phyloP scores from a whole-genome alignment of 257 asterid genomes.

The Nicotiana attenuata region DNA sequence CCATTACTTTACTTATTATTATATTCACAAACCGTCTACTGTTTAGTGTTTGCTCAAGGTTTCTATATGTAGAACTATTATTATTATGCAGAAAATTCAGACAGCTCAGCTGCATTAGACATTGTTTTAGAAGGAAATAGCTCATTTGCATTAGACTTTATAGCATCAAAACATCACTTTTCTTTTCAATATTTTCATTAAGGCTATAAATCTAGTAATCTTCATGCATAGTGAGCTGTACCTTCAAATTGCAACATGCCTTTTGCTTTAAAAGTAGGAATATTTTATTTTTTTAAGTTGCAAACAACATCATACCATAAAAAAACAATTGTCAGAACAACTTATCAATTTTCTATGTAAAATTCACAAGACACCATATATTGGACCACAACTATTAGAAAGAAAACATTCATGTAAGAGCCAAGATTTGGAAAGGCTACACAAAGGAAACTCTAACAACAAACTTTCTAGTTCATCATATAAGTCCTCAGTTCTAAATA shows the following conservation, averaged over 20 bases:
- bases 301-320: not conserved
- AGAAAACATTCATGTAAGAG: not conserved
- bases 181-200: not conserved
- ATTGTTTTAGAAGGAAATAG: not conserved
- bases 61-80: not conserved
- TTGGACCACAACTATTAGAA: not conserved
- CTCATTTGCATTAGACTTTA: not conserved
- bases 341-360: not conserved
- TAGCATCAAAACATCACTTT: not conserved
- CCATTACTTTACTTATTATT: not conserved
- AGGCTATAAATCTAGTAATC: not conserved
- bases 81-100: not conserved
- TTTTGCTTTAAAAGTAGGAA: not conserved
- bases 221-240: not conserved
- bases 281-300: not conserved
- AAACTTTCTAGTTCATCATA: not conserved
- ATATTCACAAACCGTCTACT: not conserved
- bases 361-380: not conserved
- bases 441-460: not conserved
- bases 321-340: not conserved
- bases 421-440: not conserved
- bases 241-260: not conserved
- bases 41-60: not conserved
- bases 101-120: not conserved
- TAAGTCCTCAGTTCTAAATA: not conserved